These are phyloP conservation scores for Capronia coronata DNA, from an alignment of 2,329 filamentous ascomycete genomes.

Conservation along the genomic window DNA sequence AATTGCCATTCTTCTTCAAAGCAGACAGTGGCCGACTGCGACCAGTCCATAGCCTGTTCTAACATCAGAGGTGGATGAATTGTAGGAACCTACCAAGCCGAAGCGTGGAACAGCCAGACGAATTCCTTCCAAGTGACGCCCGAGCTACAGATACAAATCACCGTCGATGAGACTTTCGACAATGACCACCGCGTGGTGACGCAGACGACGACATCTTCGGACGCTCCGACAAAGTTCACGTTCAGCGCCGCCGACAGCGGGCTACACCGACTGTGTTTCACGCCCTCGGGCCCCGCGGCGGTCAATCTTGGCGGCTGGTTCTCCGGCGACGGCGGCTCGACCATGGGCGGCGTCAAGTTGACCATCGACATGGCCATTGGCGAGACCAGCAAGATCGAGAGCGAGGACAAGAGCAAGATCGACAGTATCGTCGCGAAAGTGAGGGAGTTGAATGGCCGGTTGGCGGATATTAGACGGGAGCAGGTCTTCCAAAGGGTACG, in stretches of 20 bases:
- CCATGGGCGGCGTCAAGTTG: conserved; percentile 70
- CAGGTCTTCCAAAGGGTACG: conserved; percentile 90
- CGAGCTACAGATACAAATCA: conserved; percentile 77
- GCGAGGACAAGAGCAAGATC: conserved; percentile 87
- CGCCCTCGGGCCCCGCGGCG: conserved; percentile 66
- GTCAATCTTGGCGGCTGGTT: conserved; percentile 65
- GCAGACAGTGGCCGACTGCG: no score
- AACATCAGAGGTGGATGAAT: no score
- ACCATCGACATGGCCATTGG: conserved; percentile 88
- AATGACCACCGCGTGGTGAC: conserved; percentile 88
- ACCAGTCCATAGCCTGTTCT: no score
- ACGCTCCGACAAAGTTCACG: conserved; percentile 74
- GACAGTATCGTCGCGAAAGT: conserved; percentile 82
- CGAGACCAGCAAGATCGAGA: conserved; percentile 89
- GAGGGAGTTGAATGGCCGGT: conserved; percentile 76
- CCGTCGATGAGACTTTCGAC: conserved; percentile 93
- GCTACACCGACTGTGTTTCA: conserved; percentile 93
- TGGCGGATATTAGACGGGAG: conserved; percentile 85
- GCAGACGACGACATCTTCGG: conserved; percentile 62
- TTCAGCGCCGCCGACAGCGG: conserved; percentile 93
- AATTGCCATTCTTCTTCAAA: no score
- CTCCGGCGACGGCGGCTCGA: conserved; percentile 61
- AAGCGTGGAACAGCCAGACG: conserved; percentile 69
- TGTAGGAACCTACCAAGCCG: conserved; percentile 74
- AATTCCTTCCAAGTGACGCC: conserved; percentile 65